Base-by-base conservation (phyloP, 2,329 filamentous ascomycete genomes). In the Fusarium mangiferae region DNA sequence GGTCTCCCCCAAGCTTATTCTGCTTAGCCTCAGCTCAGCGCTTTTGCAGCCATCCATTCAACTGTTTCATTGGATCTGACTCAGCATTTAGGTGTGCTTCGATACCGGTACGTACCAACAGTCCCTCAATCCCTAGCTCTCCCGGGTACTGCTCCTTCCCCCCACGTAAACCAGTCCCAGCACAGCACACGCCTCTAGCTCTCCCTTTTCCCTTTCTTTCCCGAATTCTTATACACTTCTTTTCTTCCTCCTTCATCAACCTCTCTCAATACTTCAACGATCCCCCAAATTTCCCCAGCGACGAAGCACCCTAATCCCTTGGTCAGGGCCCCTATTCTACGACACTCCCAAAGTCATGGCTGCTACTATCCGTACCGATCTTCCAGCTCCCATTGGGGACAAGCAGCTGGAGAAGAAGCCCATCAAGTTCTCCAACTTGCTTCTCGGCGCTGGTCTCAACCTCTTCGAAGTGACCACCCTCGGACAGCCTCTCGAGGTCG, bases 361-460 rank as follows among this genome's bases (percentile, higher is more conserved):
- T 84, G 90, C 90, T 84, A 85, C 88, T 81, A 85, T 87, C 80
- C 83, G 85, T 79, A 83, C 88, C 80, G 85, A 88, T 79, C 85
- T 88, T 78, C 85, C 84, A 85, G 86, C 83, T 84, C 86, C 83
- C 82, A 78, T 84, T 74, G 80, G 83, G 79, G 84, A 84, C 75
- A 82, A 84, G 74, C 86, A 84, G 84, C 87, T 97, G 83, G 95
- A 98, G 92, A 98, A 98, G 93, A 98, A 98, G 91, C 96, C 96
- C 77, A 90, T 99, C 90, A 98, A 98, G 91, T 98, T 98, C 90
- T 98, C 95, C 88, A 99, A 99, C 88, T 85, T 99, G 90, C 88
- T 99, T 81, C 91, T 98, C 80, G 95, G 95, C 82, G 94, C 94
- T 82, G 94, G 95, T 79, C 90, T 98, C 86, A 98, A 98, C 89